phyloP scores from a whole-genome alignment of 495 filamentous ascomycete species.

The Penicillium bovifimosum region DNA sequence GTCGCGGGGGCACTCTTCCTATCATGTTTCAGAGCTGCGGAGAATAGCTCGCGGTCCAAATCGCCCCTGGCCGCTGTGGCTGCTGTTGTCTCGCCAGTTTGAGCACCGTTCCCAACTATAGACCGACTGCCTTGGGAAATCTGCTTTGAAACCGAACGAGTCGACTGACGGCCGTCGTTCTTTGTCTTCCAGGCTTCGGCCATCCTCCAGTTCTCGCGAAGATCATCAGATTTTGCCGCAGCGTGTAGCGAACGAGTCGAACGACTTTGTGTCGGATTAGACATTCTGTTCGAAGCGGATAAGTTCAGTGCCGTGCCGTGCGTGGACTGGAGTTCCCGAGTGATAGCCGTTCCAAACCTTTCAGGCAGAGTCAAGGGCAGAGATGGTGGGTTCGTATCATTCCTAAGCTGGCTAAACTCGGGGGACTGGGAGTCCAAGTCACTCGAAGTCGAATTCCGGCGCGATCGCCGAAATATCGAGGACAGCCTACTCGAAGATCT shows the following conservation, averaged over 20 bases:
- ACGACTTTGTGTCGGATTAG: not conserved
- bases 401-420: slow-evolving; percentile 3
- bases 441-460: slow-evolving; percentile 25
- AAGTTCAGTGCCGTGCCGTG: slow-evolving; percentile 25
- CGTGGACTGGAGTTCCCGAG: slow-evolving; percentile 25
- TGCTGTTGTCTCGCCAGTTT: not conserved
- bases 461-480: slow-evolving; percentile 30
- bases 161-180: slow-evolving; percentile 1
- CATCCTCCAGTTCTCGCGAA: slow-evolving; percentile 26
- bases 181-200: slow-evolving; percentile 21
- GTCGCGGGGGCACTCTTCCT: slow-evolving; percentile 2
- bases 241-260: slow-evolving; percentile 7
- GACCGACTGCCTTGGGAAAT: not conserved
- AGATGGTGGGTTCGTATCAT: slow-evolving; percentile 14
- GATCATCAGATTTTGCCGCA: slow-evolving; percentile 16
- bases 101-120: not conserved
- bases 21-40: slow-evolving; percentile 24
- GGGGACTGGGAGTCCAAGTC: slow-evolving; percentile 11
- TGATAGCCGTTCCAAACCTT: slow-evolving; percentile 31
- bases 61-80: slow-evolving; percentile 7
- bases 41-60: slow-evolving; percentile 29
- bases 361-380: slow-evolving; percentile 28
- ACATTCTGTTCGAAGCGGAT: slow-evolving; percentile 7
- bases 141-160: not conserved
- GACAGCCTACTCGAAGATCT: slow-evolving; percentile 27